These are phyloP conservation scores for Vitis cinerea DNA, from an alignment of 164 flowering plant genomes.

Conservation along the genomic window DNA sequence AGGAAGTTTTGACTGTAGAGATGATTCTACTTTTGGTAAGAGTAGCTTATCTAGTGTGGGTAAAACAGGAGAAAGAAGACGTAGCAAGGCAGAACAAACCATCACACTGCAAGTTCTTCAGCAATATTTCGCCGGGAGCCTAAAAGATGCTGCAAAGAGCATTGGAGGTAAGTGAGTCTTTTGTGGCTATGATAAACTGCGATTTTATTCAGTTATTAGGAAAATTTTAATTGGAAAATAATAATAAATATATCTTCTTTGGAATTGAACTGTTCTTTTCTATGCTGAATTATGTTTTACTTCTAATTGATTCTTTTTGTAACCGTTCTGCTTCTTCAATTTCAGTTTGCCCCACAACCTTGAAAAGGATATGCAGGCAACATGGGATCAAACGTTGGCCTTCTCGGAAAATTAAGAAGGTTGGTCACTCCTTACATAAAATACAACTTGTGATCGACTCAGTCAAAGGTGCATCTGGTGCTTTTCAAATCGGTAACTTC, in stretches of 20 bases:
- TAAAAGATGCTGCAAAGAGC: constrained; percentile 53
- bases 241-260: no score
- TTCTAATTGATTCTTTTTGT: not conserved
- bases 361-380: constrained; percentile 49
- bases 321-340: not conserved
- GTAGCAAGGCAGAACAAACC: constrained; percentile 35
- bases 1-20: constrained; percentile 7
- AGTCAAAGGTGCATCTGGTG: constrained; percentile 41
- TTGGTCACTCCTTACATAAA: constrained; percentile 46
- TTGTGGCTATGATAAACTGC: no score
- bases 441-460: constrained; percentile 47
- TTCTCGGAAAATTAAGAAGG: constrained; percentile 53
- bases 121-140: constrained; percentile 45
- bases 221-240: no score
- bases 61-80: constrained; percentile 33
- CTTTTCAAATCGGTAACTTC: constrained; percentile 34
- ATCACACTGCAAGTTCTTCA: constrained; percentile 43
- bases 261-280: no score
- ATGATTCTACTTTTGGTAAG: constrained; percentile 17
- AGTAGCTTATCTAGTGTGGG: constrained; percentile 21
- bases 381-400: constrained; percentile 56
- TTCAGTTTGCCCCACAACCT: constrained; percentile 52
- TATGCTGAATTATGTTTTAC: not conserved
- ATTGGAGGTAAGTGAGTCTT: constrained; percentile 35
- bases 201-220: no score